These are phyloP conservation scores for Silene conica DNA, from an alignment of 148 eudicot genomes.

Conservation along the genomic window DNA sequence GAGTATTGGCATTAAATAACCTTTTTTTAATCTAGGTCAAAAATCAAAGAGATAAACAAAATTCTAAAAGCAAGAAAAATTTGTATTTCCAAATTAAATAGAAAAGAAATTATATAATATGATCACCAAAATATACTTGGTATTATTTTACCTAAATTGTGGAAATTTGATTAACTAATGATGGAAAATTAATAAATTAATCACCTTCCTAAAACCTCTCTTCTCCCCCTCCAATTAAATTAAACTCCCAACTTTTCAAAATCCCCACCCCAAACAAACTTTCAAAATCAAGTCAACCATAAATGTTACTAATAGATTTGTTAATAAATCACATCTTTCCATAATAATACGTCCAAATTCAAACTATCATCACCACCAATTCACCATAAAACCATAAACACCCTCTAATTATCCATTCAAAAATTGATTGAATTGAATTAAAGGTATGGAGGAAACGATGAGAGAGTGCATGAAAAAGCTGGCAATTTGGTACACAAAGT, in stretches of 20 bases:
- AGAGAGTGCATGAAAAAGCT: constrained; percentile 36
- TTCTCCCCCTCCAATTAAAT: background rate
- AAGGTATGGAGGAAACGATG: constrained; percentile 24
- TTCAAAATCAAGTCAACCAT: background rate
- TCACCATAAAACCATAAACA: background rate
- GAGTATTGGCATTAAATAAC: no score
- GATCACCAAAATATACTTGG: no score
- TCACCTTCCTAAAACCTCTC: constrained; percentile 10
- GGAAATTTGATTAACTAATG: background rate
- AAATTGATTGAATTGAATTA: background rate
- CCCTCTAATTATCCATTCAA: no score
- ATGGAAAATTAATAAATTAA: background rate
- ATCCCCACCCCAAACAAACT: no score
- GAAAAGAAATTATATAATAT: no score
- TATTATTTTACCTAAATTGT: no score
- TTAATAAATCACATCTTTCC: background rate
- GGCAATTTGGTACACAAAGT: constrained; percentile 44
- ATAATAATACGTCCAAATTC: no score
- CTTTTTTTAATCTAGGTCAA: no score
- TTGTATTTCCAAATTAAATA: no score
- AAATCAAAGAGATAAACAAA: no score
- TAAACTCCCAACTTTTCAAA: constrained; percentile 16
- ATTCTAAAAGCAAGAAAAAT: no score
- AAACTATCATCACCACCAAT: no score
- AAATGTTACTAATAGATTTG: background rate